phyloP scores from a whole-genome alignment of 768 basidiomycete species.

The Hortiboletus campestris region DNA sequence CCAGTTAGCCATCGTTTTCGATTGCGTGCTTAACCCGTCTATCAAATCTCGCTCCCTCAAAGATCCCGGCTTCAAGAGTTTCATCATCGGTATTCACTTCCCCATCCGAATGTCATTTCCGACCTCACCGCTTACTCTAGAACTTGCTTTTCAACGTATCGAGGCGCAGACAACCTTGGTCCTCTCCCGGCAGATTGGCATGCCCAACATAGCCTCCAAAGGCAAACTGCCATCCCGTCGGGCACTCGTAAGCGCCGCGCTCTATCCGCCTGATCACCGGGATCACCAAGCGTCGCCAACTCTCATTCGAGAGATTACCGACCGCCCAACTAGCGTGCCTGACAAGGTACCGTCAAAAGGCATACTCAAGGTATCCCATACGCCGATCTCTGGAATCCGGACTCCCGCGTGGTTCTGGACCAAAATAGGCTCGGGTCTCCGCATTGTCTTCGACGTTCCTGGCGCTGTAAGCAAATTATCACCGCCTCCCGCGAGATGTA shows the following conservation, averaged over 20 bases:
- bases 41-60: constrained; percentile 58
- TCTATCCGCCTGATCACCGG: constrained; percentile 32
- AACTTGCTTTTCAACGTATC: constrained; percentile 66
- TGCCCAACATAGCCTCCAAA: constrained; percentile 76
- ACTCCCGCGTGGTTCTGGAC: constrained; percentile 55
- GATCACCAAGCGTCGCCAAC: constrained; percentile 10
- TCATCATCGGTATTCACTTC: constrained; percentile 55
- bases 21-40: constrained; percentile 62
- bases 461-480: constrained; percentile 46
- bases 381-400: constrained; percentile 4
- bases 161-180: constrained; percentile 58
- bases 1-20: constrained; percentile 66
- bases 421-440: constrained; percentile 40
- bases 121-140: constrained; percentile 35
- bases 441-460: constrained; percentile 54
- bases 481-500: constrained; percentile 2
- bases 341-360: constrained; percentile 35
- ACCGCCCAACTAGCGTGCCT: constrained; percentile 41
- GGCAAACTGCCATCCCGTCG: constrained; percentile 62
- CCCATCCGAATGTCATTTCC: neutral
- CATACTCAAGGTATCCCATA: constrained; percentile 38
- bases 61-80: constrained; percentile 65
- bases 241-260: constrained; percentile 50
- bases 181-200: constrained; percentile 66
- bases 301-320: constrained; percentile 33